phyloP scores from a whole-genome alignment of 306 rosid species.

The Prunus fruticosa region DNA sequence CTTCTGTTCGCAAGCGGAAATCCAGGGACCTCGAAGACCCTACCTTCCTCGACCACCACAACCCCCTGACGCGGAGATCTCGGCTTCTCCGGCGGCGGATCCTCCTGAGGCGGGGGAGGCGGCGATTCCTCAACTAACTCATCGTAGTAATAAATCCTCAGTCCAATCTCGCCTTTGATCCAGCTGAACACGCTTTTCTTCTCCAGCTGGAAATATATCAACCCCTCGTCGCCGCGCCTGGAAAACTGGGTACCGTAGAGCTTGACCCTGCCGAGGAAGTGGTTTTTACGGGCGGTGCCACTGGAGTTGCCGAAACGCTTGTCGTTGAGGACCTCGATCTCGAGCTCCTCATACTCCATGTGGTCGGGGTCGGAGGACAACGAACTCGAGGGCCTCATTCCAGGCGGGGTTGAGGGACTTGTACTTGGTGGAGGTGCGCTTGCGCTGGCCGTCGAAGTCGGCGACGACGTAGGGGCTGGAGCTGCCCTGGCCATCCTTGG shows the following conservation, averaged over 20 bases:
- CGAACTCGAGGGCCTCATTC: conserved; percentile 79
- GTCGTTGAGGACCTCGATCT: conserved; percentile 82
- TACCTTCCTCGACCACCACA: conserved; percentile 46
- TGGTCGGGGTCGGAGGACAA: conserved; percentile 75
- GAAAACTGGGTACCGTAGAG: conserved; percentile 72
- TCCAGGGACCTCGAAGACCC: conserved; percentile 40
- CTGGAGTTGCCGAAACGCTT: conserved; percentile 59
- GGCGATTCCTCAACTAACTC: conserved; percentile 47
- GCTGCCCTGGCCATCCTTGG: conserved; percentile 95
- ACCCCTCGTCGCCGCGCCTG: conserved; percentile 66
- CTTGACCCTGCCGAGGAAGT: conserved; percentile 82
- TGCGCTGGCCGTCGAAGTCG: conserved; percentile 80
- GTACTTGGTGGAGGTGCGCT: conserved; percentile 67
- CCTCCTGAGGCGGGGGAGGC: conserved; percentile 32
- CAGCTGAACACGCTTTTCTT: conserved; percentile 92
- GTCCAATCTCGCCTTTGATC: conserved; percentile 81
- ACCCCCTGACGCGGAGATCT: conserved; percentile 27
- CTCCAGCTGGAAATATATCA: conserved; percentile 62
- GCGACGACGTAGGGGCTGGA: conserved; percentile 90
- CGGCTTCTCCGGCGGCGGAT: conserved; percentile 41
- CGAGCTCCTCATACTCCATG: conserved; percentile 88
- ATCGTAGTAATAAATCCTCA: conserved; percentile 56
- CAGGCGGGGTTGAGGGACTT: conserved; percentile 76
- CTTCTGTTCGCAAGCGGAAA: conserved; percentile 5
- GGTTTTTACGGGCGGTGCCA: conserved; percentile 72